Evolutionary conservation across 169 alveolate genomes (phyloP).

Genomic region (Eimeria falciformis): DNA sequence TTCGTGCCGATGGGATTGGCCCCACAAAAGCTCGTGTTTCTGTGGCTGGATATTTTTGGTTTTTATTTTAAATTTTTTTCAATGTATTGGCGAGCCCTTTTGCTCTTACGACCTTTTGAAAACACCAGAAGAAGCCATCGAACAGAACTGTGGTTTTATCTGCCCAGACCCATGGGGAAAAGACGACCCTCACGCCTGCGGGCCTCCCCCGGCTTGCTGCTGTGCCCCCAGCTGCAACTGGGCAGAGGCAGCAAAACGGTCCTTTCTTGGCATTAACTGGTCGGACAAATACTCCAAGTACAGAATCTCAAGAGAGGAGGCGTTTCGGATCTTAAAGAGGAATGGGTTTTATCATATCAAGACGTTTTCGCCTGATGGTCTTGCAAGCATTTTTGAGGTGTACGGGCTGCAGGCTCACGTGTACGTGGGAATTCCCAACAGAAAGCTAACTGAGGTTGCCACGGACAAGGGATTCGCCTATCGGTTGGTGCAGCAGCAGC

Average conservation of each 20-base stretch:
- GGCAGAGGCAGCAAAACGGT: slow-evolving; percentile 18
- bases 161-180: slow-evolving; percentile 75
- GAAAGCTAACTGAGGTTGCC: slow-evolving; percentile 36
- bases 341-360: slow-evolving; percentile 58
- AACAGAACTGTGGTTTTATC: slow-evolving; percentile 54
- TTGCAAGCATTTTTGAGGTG: slow-evolving; percentile 1
- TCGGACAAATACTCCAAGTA: slow-evolving; percentile 62
- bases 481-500: slow-evolving; percentile 36
- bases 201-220: slow-evolving; percentile 69
- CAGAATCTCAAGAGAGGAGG: slow-evolving; percentile 3
- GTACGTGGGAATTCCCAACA: slow-evolving; percentile 67
- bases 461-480: not conserved
- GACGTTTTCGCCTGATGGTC: slow-evolving; percentile 62
- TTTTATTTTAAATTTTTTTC: not conserved
- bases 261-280: slow-evolving; percentile 69
- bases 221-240: slow-evolving; percentile 60
- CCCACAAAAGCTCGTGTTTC: too few relatives aligned
- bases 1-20: too few relatives aligned
- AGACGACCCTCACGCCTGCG: slow-evolving; percentile 59
- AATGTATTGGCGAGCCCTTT: slow-evolving; percentile 40
- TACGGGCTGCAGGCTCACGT: slow-evolving; percentile 34
- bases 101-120: slow-evolving; percentile 24
- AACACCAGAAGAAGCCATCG: slow-evolving; percentile 12
- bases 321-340: slow-evolving; percentile 21
- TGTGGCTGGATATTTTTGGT: too few relatives aligned